These are phyloP conservation scores for Diaporthe australafricana DNA, from an alignment of 2,329 filamentous ascomycete species.

Conservation along the genomic window DNA sequence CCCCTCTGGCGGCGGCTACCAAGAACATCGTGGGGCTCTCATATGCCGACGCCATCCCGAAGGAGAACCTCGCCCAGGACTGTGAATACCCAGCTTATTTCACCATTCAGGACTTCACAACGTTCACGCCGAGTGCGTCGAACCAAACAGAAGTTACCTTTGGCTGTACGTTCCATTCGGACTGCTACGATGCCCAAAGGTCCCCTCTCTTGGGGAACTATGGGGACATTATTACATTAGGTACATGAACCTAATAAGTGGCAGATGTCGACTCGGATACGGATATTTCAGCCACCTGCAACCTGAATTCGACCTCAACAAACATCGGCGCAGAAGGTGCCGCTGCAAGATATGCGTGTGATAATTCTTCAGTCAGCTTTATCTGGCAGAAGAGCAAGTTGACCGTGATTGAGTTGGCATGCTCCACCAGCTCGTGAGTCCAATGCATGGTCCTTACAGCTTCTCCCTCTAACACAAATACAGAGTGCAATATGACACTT, in stretches of 20 bases:
- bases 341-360: slow-evolving; percentile 56
- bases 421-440: slow-evolving; percentile 41
- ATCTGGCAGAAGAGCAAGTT: slow-evolving; percentile 53
- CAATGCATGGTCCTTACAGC: not conserved
- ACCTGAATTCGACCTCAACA: slow-evolving; percentile 55
- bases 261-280: slow-evolving; percentile 51
- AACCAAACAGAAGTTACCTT: slow-evolving; percentile 53
- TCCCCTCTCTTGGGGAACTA: not conserved
- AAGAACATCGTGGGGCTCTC: slow-evolving; percentile 4
- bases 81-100: slow-evolving; percentile 55
- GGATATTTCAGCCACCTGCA: slow-evolving; percentile 54
- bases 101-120: slow-evolving; percentile 51
- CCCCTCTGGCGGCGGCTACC: slow-evolving; percentile 33
- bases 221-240: not conserved
- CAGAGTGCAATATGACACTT: slow-evolving; percentile 28
- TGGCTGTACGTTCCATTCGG: slow-evolving; percentile 43
- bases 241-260: not conserved
- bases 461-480: slow-evolving; percentile 4
- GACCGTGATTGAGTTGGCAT: slow-evolving; percentile 59
- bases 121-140: slow-evolving; percentile 45
- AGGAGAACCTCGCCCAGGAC: slow-evolving; percentile 33
- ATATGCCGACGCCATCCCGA: slow-evolving; percentile 25
- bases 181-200: not conserved
- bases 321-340: slow-evolving; percentile 47
- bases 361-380: slow-evolving; percentile 55